phyloP scores from a whole-genome alignment of 2,329 filamentous ascomycete genomes.

The Verticillium isaacii region DNA sequence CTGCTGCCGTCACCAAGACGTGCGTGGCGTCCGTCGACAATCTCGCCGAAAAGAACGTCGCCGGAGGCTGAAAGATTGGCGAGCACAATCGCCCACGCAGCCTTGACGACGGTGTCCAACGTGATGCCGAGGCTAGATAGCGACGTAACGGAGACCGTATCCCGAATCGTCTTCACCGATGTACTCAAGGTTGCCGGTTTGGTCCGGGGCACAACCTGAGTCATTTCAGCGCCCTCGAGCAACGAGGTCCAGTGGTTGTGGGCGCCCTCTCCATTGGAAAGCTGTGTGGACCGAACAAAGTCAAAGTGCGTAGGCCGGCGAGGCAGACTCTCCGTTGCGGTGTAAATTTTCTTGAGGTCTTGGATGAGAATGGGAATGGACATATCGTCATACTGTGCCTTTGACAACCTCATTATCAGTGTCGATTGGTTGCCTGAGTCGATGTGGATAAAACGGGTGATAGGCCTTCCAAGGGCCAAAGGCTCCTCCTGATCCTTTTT shows the following conservation, averaged over 20 bases:
- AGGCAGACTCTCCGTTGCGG: conserved; percentile 23
- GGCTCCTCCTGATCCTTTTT: conserved; percentile 34
- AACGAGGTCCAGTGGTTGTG: conserved; percentile 40
- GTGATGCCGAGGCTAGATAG: conserved; percentile 38
- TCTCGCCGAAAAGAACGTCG: conserved; percentile 54
- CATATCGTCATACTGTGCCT: conserved; percentile 43
- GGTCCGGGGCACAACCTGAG: conserved; percentile 35
- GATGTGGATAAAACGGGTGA: conserved; percentile 46
- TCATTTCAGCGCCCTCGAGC: conserved; percentile 41
- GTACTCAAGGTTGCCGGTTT: conserved; percentile 33
- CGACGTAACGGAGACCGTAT: conserved; percentile 34
- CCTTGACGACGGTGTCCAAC: conserved; percentile 50
- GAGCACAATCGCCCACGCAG: conserved; percentile 53
- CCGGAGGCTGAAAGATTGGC: conserved; percentile 40
- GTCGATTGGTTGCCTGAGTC: conserved; percentile 42
- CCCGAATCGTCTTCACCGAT: conserved; percentile 32
- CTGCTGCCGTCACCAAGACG: conserved; percentile 47
- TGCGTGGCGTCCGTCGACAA: conserved; percentile 42
- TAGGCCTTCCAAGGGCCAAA: conserved; percentile 35
- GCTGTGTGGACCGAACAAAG: conserved; percentile 35
- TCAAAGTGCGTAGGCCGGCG: conserved; percentile 41
- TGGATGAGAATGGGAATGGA: conserved; percentile 41
- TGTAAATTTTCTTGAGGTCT: conserved; percentile 43
- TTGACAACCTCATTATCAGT: conserved; percentile 42
- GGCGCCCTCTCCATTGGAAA: conserved; percentile 29